phyloP scores from a whole-genome alignment of 257 asterid species.

The Haberlea rhodopensis region DNA sequence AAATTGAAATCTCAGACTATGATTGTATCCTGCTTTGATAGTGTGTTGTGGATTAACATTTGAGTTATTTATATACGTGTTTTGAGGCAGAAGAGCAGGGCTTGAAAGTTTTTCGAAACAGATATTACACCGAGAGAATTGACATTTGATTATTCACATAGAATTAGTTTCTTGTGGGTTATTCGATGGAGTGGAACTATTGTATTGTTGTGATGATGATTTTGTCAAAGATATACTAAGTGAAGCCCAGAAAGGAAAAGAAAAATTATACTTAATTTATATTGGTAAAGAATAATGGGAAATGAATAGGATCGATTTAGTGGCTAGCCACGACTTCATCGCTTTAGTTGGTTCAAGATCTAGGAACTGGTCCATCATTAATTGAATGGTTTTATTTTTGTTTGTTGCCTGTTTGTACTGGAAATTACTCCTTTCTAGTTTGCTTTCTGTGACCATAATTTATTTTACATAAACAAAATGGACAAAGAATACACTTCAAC shows the following conservation, averaged over 20 bases:
- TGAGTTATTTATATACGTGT: neutral
- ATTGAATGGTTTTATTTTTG: neutral
- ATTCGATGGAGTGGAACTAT: neutral
- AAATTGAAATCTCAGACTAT: conserved; percentile 9
- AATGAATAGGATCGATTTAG: conserved; percentile 1
- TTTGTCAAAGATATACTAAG: neutral
- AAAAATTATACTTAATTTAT: too few species aligned
- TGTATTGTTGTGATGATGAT: neutral
- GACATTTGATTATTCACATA: neutral
- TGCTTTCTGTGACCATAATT: neutral
- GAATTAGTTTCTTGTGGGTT: conserved; percentile 8
- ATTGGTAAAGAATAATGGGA: neutral
- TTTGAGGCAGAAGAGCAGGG: neutral
- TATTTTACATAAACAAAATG: neutral
- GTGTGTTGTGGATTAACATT: neutral
- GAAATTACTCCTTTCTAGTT: neutral
- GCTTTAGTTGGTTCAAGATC: conserved; percentile 4
- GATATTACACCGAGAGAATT: neutral
- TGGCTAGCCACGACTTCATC: conserved; percentile 4
- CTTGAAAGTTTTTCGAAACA: neutral
- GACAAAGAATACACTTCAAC: conserved; percentile 15
- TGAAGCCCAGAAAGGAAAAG: neutral
- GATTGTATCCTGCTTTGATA: neutral
- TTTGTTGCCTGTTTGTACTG: conserved; percentile 10
- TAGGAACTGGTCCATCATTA: neutral